Base-by-base conservation (phyloP, 2,329 filamentous ascomycete species). In the Botrytis sinoallii region DNA sequence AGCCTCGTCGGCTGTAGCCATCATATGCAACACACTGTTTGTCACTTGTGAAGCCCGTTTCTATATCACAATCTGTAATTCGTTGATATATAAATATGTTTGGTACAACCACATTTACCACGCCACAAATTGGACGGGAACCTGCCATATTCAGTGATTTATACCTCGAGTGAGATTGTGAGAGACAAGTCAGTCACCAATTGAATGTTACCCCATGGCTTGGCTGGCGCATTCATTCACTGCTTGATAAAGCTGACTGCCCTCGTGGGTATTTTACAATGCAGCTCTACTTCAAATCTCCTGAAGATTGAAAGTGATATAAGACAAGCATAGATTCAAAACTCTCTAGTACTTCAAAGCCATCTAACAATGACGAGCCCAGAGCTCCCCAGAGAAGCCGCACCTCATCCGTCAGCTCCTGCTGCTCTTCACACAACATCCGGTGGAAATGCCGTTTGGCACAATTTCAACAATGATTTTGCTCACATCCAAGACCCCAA, bases 391-490 rank as follows among this genome's bases (percentile, higher is more conserved):
- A 71, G 8, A 38, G 29, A 64, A 60, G 40, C 74, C 61, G 64
- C 35, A 65, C 44, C 29, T 29, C 73, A 48, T 16, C 72, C 70
- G 38, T 57, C 71, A 64, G 65, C 46, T 4, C 67, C 73, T 20
- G 60, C 48, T 57, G 59, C 52, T 12, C 64, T 71, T n/a, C 44
- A 74, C 46, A 79, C 76, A 75, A 92, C 90, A 2, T 79, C 85
- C 0, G 91, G 91, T 74, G 90, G 91, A 77, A 92, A 93, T 79
- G 86, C 86, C 75, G 91, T 91, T 75, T 93, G 91, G 84, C 90
- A 91, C 84, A 93, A 93, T 85, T 94, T 91, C 83, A 87, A 94
- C 84, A 93, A 93, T 80, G 90, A 93, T 82, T 93, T 91, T 76
- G 86, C 86, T 69, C 88, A 84, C 73, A 81, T 91, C 77, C 85